Percentiles rank a stretch among this genome's conserved stretches.
These are phyloP conservation scores for Cercospora sp. DNA, from an alignment of 2,329 filamentous ascomycete species.

Conservation along the genomic window DNA sequence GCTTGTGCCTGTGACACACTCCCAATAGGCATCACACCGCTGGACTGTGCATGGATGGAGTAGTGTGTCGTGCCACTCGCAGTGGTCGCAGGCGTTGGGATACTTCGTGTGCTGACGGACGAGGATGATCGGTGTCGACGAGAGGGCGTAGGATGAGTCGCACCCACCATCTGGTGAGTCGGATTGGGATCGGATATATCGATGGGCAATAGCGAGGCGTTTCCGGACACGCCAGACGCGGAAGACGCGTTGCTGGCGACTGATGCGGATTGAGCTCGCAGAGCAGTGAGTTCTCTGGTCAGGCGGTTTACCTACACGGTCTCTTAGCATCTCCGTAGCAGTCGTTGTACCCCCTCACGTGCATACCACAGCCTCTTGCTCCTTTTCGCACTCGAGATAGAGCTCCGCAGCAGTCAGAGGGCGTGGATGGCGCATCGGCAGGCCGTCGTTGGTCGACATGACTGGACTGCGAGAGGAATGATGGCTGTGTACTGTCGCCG, in stretches of 20 bases:
- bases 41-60: constrained; percentile 29
- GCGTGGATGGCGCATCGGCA: constrained; percentile 78
- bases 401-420: constrained; percentile 87
- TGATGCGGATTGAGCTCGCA: constrained; percentile 68
- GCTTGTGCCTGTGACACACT: constrained; percentile 40
- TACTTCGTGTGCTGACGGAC: constrained; percentile 34
- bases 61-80: constrained; percentile 21
- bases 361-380: constrained; percentile 87
- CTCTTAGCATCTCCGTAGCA: constrained; percentile 6
- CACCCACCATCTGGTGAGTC: constrained; percentile 48
- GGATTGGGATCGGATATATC: constrained; percentile 52
- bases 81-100: constrained; percentile 32
- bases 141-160: constrained; percentile 56
- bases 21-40: constrained; percentile 27
- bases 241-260: constrained; percentile 57
- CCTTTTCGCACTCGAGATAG: constrained; percentile 86
- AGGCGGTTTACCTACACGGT: constrained; percentile 77
- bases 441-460: constrained; percentile 30
- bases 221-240: constrained; percentile 57
- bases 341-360: neutral
- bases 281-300: constrained; percentile 79
- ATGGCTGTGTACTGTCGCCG: constrained; percentile 17
- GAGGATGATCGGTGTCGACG: constrained; percentile 51
- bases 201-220: constrained; percentile 44
- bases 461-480: constrained; percentile 27